Evolutionary conservation across 1,284 basidiomycete species (phyloP), one percentile per base, ranked within the genome.

Genomic region (Ceraceosorus bombacis): DNA sequence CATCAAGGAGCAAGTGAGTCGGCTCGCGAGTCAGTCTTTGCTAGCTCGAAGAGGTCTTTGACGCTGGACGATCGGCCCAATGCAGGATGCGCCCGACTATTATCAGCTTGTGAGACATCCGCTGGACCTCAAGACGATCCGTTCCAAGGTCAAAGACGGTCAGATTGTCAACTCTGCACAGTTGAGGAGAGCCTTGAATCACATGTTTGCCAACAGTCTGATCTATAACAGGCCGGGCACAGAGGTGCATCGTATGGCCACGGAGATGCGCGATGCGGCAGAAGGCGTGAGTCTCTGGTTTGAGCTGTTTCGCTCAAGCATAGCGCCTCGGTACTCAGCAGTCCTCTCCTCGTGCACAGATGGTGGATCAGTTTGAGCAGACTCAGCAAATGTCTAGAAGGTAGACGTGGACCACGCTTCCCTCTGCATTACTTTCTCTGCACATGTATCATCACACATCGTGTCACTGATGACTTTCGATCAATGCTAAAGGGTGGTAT

Each of bases 181-280:
- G 51, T 57, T 76, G 43, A 53, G 67, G 13, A 65, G 57, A 55
- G 65, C 66, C 1, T 55, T 76, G 40, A 63, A 55, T 12, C 65
- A 69, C 27, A 74, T 76, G 72, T 76, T 74, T 60, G 73, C 74
- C 27, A 76, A 76, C 56, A 60, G 62, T 12, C 61, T 75, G 43
- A 73, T 76, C 39, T 76, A 76, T 57, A 75, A 75, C 50, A 53
- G 67, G 4, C 70, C 71, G 8, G 73, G 70, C 6, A 72, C 72
- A 9, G 73, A 75, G 58, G 72, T 76, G 51, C 64, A 71, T 46
- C 57, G 69, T 41, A 75, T 76, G 73, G 74, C 74, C 27, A 66
- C 57, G 39, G 74, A 76, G 63, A 76, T 76, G 74, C 59, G 65
- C 6, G 60, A 61, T 4, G 70, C 72, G 13, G 63, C 67, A 27